phyloP scores from a whole-genome alignment of 176 grass and related monocot genomes.

The Alopecurus myosuroides region DNA sequence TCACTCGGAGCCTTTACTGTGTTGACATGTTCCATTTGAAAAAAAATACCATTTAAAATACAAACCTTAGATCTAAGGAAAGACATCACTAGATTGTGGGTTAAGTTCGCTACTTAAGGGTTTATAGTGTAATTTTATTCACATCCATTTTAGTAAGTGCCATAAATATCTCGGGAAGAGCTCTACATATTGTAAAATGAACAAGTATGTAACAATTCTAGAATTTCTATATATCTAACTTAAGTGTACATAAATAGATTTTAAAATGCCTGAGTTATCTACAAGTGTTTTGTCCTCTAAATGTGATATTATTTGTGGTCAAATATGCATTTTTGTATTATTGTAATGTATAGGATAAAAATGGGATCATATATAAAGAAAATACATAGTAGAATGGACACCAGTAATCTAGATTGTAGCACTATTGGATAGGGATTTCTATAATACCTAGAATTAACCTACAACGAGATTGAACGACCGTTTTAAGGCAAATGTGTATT shows the following conservation, averaged over 20 bases:
- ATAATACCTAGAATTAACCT: too few species aligned
- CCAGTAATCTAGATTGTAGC: neutral
- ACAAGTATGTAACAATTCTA: neutral
- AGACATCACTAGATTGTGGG: neutral
- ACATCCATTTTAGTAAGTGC: too few species aligned
- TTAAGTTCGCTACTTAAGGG: neutral
- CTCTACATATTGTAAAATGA: neutral
- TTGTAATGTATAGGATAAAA: too few species aligned
- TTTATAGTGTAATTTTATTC: too few species aligned
- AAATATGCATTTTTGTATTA: neutral
- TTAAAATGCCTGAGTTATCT: neutral
- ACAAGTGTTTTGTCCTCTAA: neutral
- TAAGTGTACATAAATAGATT: too few species aligned
- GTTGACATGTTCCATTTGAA: neutral
- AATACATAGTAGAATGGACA: neutral
- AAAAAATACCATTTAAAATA: neutral
- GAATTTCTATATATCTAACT: neutral
- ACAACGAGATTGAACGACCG: too few species aligned
- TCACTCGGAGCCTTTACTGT: neutral
- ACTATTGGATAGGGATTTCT: neutral
- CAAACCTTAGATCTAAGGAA: neutral
- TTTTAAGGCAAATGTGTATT: too few species aligned
- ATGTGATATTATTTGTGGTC: neutral
- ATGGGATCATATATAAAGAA: too few species aligned
- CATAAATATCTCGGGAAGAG: too few species aligned